Evolutionary conservation across 192 early-diverging fungal genomes (phyloP).

Genomic region (Coemansia sp.): DNA sequence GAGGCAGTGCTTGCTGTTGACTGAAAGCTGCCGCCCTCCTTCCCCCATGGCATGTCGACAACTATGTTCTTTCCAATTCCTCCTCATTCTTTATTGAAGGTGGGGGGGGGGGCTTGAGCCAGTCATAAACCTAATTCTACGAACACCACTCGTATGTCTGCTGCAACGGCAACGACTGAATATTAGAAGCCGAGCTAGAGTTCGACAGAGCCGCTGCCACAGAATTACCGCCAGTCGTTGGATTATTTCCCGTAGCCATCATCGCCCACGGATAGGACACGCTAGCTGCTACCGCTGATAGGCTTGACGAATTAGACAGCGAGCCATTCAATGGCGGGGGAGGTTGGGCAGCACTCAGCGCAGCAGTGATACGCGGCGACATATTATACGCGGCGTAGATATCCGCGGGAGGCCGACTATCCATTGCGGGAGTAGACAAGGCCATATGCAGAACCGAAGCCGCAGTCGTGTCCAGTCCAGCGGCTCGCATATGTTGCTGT

Average conservation of each 20-base stretch:
- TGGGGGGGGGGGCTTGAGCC: no score
- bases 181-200: conserved; percentile 6
- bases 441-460: conserved; percentile 23
- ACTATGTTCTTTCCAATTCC: background rate
- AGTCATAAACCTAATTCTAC: background rate
- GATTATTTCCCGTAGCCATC: background rate
- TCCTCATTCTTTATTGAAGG: no score
- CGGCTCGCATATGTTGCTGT: conserved; percentile 15
- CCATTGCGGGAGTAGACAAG: conserved; percentile 12
- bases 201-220: background rate
- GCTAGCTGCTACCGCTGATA: background rate
- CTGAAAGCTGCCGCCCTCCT: no score
- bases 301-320: background rate
- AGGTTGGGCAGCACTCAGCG: background rate
- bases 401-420: background rate
- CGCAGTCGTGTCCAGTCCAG: conserved; percentile 13
- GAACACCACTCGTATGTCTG: conserved; percentile 10
- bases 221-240: background rate
- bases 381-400: background rate
- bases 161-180: background rate
- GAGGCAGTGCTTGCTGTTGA: no score
- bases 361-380: conserved; percentile 6
- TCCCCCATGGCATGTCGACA: background rate
- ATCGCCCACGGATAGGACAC: background rate
- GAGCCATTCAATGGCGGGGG: background rate